Base-by-base conservation (phyloP, 2,329 filamentous ascomycete genomes). In the Neonectria magnoliae region DNA sequence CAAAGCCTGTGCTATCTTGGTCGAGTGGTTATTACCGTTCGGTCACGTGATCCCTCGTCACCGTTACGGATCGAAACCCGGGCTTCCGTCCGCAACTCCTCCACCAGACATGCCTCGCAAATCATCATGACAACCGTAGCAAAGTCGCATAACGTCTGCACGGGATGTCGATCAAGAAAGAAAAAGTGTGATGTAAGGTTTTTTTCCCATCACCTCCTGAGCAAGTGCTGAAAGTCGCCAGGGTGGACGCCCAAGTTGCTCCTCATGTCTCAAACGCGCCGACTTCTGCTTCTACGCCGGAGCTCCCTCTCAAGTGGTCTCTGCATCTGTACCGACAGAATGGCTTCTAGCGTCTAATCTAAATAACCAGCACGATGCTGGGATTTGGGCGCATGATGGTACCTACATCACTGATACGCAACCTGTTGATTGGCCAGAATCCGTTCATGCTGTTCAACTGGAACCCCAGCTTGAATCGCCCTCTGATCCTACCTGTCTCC, bases 151-250 rank as follows among this genome's bases (percentile, higher is more conserved):
- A 67, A 74, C 41, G 73, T 75, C 16, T 75, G 73, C 33, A 65
- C 61, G 2, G 71, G 61, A 9, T 75, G 73, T 58, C 70, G 73
- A 9, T 68, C 70, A 9, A 63, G 73, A 18, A 75, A 75, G 57
- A 74, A 73, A 58, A 74, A 67, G 54, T 75, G 73, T 53, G 64
- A 71, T 61, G 73, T 73, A 55, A 63, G 66, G n/a, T 11, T n/a
- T 2, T 2, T 25, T 20, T 10, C 5, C 27, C 6, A 5, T 10
- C 22, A 45, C 7, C 4, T 16, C 44, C 5, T 14, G 13, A 9
- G 11, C 25, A 31, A 18, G 52, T 18, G 31, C 47, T 55, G 16
- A 52, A 1, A 53, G 41, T 18, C 13, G 18, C 27, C 42, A 73
- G 69, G 69, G 67, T 3, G 60, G 56, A 10, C 70, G 62, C 29